Evolutionary conservation across 768 basidiomycete species (phyloP).

Genomic region (Naganishia friedmannii): DNA sequence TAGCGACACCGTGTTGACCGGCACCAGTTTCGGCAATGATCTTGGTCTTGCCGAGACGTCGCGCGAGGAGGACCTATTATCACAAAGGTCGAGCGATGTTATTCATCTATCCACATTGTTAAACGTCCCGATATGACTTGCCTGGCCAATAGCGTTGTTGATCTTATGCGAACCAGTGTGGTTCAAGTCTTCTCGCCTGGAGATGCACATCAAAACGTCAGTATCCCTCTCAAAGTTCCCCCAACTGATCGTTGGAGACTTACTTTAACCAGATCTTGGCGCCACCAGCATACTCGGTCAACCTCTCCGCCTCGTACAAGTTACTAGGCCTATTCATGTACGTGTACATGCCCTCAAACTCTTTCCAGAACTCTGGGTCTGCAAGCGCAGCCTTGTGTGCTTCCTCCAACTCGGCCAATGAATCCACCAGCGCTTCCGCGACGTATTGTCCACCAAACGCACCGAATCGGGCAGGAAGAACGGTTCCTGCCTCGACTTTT

Average conservation of each 20-base stretch:
- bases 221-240: not conserved
- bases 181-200: constrained; percentile 59
- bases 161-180: constrained; percentile 99
- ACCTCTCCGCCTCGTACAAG: constrained; percentile 82
- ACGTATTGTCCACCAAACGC: constrained; percentile 97
- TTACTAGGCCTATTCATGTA: constrained; percentile 95
- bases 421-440: constrained; percentile 92
- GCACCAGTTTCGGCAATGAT: constrained; percentile 99
- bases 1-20: constrained; percentile 98
- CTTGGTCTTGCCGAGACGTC: constrained; percentile 85
- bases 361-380: constrained; percentile 89
- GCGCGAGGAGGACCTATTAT: constrained; percentile 81
- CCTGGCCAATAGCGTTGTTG: constrained; percentile 85
- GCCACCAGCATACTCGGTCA: constrained; percentile 85
- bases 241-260: constrained; percentile 43
- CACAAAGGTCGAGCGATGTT: not conserved
- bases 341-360: constrained; percentile 77
- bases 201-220: not conserved
- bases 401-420: constrained; percentile 78
- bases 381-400: constrained; percentile 81
- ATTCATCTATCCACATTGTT: too few species aligned
- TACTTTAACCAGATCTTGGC: constrained; percentile 98
- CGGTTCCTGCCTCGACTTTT: constrained; percentile 47
- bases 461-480: constrained; percentile 81
- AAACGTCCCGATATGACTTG: constrained; percentile 69